Conservation (phyloP, 2,329 filamentous ascomycete species). For the Alternaria atra region DNA sequence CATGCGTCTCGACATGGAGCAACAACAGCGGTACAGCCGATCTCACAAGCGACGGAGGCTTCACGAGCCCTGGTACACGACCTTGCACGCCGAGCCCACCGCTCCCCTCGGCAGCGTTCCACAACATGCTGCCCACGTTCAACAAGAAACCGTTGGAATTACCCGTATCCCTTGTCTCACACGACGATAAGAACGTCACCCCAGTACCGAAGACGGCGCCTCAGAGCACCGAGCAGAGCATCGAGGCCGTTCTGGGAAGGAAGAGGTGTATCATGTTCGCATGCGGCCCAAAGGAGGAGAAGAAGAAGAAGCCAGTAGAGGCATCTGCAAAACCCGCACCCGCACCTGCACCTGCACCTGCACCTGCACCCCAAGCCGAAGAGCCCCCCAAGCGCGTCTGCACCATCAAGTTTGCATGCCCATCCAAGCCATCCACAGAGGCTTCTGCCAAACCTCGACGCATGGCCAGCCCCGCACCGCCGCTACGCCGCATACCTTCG, state of each 20-base stretch:
- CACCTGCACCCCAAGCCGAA: constrained; percentile 22
- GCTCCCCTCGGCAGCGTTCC: constrained; percentile 65
- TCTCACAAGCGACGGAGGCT: constrained; percentile 90
- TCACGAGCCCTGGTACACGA: constrained; percentile 83
- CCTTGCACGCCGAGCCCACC: constrained; percentile 90
- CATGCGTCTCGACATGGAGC: constrained; percentile 75
- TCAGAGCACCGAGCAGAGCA: constrained; percentile 61
- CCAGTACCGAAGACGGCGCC: constrained; percentile 35
- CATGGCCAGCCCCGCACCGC: constrained; percentile 57
- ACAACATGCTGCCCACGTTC: constrained; percentile 47
- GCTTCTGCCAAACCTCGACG: constrained; percentile 50
- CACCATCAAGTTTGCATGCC: constrained; percentile 78
- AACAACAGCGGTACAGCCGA: constrained; percentile 85
- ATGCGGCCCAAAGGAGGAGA: constrained; percentile 67
- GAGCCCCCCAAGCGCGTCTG: constrained; percentile 64
- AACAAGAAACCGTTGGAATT: constrained; percentile 52
- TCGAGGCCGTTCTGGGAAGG: constrained; percentile 72
- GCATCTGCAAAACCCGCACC: constrained; percentile 22
- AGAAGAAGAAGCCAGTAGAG: constrained; percentile 45
- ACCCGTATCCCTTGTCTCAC: constrained; percentile 49
- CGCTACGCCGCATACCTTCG: constrained; percentile 31
- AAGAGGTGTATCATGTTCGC: constrained; percentile 95
- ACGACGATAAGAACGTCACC: constrained; percentile 46
- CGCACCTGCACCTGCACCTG: constrained; percentile 23
- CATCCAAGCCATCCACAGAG: constrained; percentile 59